Evolutionary conservation across 2,329 filamentous ascomycete genomes (phyloP).

Genomic region (Albophoma yamanashiensis): DNA sequence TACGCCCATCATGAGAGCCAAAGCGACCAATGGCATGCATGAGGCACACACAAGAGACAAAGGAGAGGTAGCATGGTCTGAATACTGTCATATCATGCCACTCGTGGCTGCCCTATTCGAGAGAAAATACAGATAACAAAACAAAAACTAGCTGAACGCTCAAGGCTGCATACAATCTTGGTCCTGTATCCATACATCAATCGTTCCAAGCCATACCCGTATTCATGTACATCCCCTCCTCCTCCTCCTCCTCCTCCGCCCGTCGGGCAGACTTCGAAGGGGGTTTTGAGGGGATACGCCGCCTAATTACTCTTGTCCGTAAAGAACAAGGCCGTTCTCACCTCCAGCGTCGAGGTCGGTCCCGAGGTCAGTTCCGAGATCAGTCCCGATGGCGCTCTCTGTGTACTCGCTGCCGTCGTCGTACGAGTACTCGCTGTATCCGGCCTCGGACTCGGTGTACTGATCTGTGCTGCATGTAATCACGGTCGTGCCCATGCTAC

Average conservation of each 20-base stretch:
- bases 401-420: constrained; percentile 36
- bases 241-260: not conserved
- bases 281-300: not conserved
- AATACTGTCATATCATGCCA: constrained; percentile 2
- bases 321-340: constrained; percentile 24
- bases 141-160: constrained; percentile 2
- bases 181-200: not conserved
- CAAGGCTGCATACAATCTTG: constrained; percentile 3
- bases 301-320: constrained; percentile 13
- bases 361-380: constrained; percentile 7
- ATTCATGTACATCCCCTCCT: not conserved
- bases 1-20: not conserved
- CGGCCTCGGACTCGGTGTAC: constrained; percentile 24
- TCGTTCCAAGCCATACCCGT: not conserved
- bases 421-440: constrained; percentile 26
- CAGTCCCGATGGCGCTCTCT: constrained; percentile 10
- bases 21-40: not conserved
- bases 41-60: not conserved
- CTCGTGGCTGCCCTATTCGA: constrained; percentile 4
- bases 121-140: constrained; percentile 1
- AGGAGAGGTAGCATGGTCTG: too few relatives aligned
- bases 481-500: constrained; percentile 37
- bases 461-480: constrained; percentile 28
- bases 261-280: not conserved
- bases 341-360: constrained; percentile 8